A percentile compares a stretch with the other conserved stretches of the same genome.
Conservation (phyloP, 1,139 yeast genomes). For the Hansenula lynferdii region DNA sequence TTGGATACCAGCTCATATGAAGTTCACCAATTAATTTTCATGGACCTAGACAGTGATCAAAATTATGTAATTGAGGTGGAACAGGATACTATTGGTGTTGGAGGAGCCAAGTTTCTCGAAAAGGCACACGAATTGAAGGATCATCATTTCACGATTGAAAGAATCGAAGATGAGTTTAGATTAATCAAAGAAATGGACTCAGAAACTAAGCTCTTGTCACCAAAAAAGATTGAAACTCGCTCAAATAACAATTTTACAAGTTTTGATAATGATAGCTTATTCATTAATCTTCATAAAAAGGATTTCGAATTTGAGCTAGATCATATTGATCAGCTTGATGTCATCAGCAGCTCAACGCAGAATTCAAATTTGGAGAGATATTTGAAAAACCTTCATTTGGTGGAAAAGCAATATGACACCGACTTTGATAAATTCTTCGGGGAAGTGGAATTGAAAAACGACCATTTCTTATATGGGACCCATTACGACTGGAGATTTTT, state of each 20-base stretch:
- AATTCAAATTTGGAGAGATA: background rate
- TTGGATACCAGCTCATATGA: background rate
- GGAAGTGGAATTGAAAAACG: constrained; percentile 34
- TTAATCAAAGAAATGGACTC: background rate
- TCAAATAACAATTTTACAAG: background rate
- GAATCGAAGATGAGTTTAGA: background rate
- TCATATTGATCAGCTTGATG: constrained; percentile 3
- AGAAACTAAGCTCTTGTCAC: background rate
- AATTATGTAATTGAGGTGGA: background rate
- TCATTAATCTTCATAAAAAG: constrained; percentile 14
- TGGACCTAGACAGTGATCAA: background rate
- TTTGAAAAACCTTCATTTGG: background rate
- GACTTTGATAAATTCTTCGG: constrained; percentile 36
- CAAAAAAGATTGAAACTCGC: background rate
- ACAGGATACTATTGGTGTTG: background rate
- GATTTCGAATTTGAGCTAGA: constrained; percentile 21
- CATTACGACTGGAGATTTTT: constrained; percentile 78
- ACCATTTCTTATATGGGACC: constrained; percentile 40
- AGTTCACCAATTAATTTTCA: background rate
- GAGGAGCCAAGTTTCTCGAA: background rate
- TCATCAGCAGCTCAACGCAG: background rate
- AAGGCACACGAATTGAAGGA: background rate
- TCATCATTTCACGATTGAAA: background rate
- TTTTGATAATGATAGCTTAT: constrained; percentile 1
- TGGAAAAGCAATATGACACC: background rate